phyloP scores from a whole-genome alignment of 2,329 filamentous ascomycete species.

The Alternaria dauci region DNA sequence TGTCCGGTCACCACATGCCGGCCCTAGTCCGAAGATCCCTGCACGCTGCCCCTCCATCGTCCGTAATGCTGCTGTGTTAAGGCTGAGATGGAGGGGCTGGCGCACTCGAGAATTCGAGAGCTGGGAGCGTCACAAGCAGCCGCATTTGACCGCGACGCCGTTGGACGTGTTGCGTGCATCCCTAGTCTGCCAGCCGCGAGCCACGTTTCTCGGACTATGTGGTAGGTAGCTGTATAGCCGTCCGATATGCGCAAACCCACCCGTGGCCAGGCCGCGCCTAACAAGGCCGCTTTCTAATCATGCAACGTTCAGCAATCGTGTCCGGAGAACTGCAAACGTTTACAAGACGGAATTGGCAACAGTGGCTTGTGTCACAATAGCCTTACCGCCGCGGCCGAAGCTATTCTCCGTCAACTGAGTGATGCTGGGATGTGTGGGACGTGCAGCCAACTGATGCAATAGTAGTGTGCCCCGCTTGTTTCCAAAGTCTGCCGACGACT shows the following conservation, averaged over 20 bases:
- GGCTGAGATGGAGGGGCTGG: conserved; percentile 29
- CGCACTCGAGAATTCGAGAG: not conserved
- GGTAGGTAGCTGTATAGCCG: not conserved
- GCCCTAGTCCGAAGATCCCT: conserved; percentile 18
- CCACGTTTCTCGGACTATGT: not conserved
- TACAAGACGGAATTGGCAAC: conserved; percentile 24
- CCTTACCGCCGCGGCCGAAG: conserved; percentile 45
- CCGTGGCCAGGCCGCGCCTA: not conserved
- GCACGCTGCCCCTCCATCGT: conserved; percentile 27
- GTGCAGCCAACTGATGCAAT: conserved; percentile 38
- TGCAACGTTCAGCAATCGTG: conserved; percentile 16
- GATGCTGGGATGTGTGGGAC: conserved; percentile 25
- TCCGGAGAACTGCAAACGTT: conserved; percentile 16
- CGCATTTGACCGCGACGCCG: conserved; percentile 23
- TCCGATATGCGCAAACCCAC: conserved; percentile 4
- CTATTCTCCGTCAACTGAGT: conserved; percentile 15
- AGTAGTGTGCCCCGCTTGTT: conserved; percentile 41
- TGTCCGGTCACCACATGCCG: not conserved
- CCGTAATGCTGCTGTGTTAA: conserved; percentile 24
- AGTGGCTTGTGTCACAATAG: conserved; percentile 18
- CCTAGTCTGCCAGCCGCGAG: not conserved
- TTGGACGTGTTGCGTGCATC: conserved; percentile 11
- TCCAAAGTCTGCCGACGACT: conserved; percentile 46
- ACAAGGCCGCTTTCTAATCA: conserved; percentile 17
- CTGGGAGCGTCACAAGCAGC: conserved; percentile 10